Base-by-base conservation (phyloP, 2,329 filamentous ascomycete genomes). In the Triangularia setosa region DNA sequence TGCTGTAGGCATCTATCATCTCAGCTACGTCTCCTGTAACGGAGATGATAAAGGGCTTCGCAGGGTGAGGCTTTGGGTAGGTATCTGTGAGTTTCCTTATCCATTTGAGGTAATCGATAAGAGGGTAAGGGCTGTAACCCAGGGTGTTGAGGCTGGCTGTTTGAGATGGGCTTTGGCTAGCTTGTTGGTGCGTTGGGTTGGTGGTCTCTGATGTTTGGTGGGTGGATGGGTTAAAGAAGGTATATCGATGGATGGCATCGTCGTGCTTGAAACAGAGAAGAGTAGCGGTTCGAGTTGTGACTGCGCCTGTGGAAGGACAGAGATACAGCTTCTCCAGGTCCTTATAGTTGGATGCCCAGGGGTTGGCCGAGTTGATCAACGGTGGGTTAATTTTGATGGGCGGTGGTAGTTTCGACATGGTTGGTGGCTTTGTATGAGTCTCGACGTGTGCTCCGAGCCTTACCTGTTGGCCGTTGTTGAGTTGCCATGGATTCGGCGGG, bases 331-430 rank as follows among this genome's bases (percentile, higher is more conserved):
- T 76, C 44, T 78, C 74, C 3, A 93, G 82, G 67, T 93, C 85
- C 4, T 83, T 79, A 4, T 83, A 75, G 2, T 83, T 86, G 0
- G 89, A 91, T 25, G 90, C 90, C 90, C 90, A 93, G 0, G 90
- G 90, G 58, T 85, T 89, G 28, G 91, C 86, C 0, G 90, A 90
- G 76, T 93, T 93, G 68, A 93, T 79, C 6, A 94, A 79, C 0
- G 89, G 89, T 0, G 89, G 89, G 53, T 79, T 70, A 65, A 92
- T 85, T 7, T 69, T 59, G 9, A 90, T 74, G 67, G 71, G 80
- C 0, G 83, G 84, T 1, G 83, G 84, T 5, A 18, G 18, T n/a
- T 21, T 7, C 1, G 55, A 25, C 71, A 72, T 72, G 40, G 40
- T 11, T 48, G 40, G 21, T 65, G 48, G 12, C 23, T 2, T 54